A percentile compares a stretch with the other conserved stretches of the same genome.
Evolutionary conservation across 2,329 filamentous ascomycete genomes (phyloP).

Genomic region (Acephala macrosclerotiorum): DNA sequence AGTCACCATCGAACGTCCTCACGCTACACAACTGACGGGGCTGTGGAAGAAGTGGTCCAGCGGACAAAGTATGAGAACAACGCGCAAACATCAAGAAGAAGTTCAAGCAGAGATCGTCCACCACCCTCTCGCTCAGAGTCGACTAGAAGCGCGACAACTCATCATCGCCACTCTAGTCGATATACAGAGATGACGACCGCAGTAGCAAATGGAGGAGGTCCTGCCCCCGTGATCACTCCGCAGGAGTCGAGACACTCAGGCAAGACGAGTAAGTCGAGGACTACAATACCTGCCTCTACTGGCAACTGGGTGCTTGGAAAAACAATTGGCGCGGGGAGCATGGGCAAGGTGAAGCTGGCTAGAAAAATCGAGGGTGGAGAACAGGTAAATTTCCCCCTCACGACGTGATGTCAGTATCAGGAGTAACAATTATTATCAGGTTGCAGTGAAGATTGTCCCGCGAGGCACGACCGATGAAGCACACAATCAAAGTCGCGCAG

Average conservation of each 20-base stretch:
- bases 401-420: not conserved
- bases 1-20: constrained; percentile 47
- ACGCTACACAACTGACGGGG: constrained; percentile 43
- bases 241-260: constrained; percentile 55
- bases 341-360: constrained; percentile 98
- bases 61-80: constrained; percentile 80
- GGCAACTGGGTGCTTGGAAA: constrained; percentile 96
- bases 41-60: constrained; percentile 52
- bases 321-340: constrained; percentile 96
- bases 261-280: constrained; percentile 67
- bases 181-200: constrained; percentile 57
- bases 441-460: constrained; percentile 97
- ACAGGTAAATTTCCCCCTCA: constrained; percentile 64
- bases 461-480: constrained; percentile 84
- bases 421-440: constrained; percentile 58
- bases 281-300: constrained; percentile 87
- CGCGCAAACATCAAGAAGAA: constrained; percentile 49
- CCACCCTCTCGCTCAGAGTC: constrained; percentile 38
- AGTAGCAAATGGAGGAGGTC: constrained; percentile 59
- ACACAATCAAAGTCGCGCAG: constrained; percentile 69
- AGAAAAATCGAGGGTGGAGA: constrained; percentile 89
- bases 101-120: constrained; percentile 41
- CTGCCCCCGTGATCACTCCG: constrained; percentile 58
- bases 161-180: constrained; percentile 44
- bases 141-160: constrained; percentile 47